These are phyloP conservation scores for Suhomyces sp. DNA, from an alignment of 805 yeast species.

Conservation along the genomic window DNA sequence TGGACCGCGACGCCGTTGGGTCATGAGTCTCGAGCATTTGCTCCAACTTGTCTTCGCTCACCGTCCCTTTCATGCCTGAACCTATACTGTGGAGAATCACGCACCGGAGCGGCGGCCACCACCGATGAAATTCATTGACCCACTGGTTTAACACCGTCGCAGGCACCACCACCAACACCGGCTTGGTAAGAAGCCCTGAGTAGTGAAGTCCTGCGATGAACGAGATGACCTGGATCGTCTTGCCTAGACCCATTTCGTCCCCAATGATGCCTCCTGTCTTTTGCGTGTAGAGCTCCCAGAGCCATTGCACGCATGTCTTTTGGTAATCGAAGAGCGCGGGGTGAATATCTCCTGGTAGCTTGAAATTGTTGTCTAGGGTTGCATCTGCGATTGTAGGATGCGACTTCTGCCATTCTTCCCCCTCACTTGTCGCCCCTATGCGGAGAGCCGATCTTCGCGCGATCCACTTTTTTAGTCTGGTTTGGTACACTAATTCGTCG, in stretches of 20 bases:
- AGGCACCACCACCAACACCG: constrained; percentile 87
- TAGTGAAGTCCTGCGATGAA: constrained; percentile 89
- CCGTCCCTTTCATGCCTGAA: constrained; percentile 59
- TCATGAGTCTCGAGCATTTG: constrained; percentile 44
- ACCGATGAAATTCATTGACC: constrained; percentile 92
- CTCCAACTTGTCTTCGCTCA: constrained; percentile 49
- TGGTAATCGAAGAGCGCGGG: constrained; percentile 88
- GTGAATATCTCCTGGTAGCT: constrained; percentile 87
- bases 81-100: constrained; percentile 91
- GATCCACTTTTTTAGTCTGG: constrained; percentile 61
- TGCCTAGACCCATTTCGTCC: constrained; percentile 98
- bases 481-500: constrained; percentile 60
- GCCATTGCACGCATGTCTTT: constrained; percentile 96
- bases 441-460: constrained; percentile 48
- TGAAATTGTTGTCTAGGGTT: constrained; percentile 62
- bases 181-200: constrained; percentile 69
- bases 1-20: constrained; percentile 25
- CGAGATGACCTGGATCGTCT: constrained; percentile 88
- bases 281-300: constrained; percentile 89
- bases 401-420: constrained; percentile 66
- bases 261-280: constrained; percentile 93
- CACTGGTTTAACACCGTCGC: constrained; percentile 96
- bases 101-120: constrained; percentile 97
- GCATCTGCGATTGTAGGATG: constrained; percentile 82
- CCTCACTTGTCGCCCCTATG: constrained; percentile 6